Percentiles rank a stretch among this genome's conserved stretches.
These are phyloP conservation scores for Entomophthora muscae DNA, from an alignment of 371 early-diverging fungal species.

Conservation along the genomic window DNA sequence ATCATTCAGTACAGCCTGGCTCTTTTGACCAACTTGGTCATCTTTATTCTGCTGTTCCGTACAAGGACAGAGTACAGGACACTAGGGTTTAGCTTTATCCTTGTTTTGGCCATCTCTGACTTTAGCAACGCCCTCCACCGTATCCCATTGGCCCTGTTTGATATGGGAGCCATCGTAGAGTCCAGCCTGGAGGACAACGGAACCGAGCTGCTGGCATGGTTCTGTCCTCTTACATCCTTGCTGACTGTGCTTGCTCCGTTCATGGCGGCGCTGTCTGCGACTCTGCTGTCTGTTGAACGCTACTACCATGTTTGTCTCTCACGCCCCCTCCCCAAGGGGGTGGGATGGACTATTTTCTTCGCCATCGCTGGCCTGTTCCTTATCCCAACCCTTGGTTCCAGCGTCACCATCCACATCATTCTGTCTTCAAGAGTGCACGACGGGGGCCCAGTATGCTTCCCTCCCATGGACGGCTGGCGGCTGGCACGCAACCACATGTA, in stretches of 20 bases:
- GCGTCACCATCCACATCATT: neutral
- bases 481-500: neutral
- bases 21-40: neutral
- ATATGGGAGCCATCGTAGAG: neutral
- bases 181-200: neutral
- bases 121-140: neutral
- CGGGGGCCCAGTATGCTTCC: neutral
- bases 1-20: neutral
- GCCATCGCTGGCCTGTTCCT: neutral
- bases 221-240: neutral
- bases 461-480: neutral
- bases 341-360: neutral
- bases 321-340: neutral
- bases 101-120: neutral
- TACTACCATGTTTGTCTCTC: neutral
- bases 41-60: neutral
- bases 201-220: neutral
- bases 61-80: neutral
- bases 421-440: neutral
- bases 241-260: neutral
- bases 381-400: neutral
- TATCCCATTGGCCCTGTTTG: neutral
- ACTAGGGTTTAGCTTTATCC: neutral
- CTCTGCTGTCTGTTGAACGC: neutral
- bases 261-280: neutral